Conservation (phyloP, 257 asterid species). For the Haberlea rhodopensis region DNA sequence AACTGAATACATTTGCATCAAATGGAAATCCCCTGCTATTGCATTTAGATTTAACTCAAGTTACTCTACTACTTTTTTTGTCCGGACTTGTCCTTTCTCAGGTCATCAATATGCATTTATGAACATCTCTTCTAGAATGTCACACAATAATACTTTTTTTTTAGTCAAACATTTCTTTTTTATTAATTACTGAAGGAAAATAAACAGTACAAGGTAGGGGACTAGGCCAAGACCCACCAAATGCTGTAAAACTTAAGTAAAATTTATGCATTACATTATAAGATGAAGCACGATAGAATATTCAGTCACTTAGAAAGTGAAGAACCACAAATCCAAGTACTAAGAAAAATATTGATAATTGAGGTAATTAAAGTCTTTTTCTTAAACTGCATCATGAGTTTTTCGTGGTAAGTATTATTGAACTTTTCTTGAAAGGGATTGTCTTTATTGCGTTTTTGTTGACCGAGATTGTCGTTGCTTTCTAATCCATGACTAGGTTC, state of each 20-base stretch:
- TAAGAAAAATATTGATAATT: background rate
- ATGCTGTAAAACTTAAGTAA: no score
- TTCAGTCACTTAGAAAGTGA: no score
- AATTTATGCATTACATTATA: no score
- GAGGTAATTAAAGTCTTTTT: constrained; percentile 5
- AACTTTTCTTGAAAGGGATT: constrained; percentile 7
- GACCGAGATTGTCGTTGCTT: background rate
- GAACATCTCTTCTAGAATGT: background rate
- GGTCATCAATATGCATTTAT: background rate
- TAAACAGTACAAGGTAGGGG: no score
- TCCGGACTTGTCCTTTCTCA: background rate
- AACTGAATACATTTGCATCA: constrained; percentile 9
- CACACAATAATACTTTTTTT: background rate
- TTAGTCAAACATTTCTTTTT: no score
- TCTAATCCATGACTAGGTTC: constrained; percentile 13
- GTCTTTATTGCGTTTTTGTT: constrained; percentile 2
- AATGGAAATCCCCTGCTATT: background rate
- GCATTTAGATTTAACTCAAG: background rate
- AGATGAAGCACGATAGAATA: no score
- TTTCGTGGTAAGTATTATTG: constrained; percentile 8
- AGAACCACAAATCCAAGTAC: no score
- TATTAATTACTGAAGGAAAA: no score
- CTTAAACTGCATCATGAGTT: constrained; percentile 13
- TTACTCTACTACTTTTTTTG: no score
- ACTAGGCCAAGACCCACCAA: no score